These are phyloP conservation scores for Kodamaea leandrae DNA, from an alignment of 805 yeast species.

Conservation along the genomic window DNA sequence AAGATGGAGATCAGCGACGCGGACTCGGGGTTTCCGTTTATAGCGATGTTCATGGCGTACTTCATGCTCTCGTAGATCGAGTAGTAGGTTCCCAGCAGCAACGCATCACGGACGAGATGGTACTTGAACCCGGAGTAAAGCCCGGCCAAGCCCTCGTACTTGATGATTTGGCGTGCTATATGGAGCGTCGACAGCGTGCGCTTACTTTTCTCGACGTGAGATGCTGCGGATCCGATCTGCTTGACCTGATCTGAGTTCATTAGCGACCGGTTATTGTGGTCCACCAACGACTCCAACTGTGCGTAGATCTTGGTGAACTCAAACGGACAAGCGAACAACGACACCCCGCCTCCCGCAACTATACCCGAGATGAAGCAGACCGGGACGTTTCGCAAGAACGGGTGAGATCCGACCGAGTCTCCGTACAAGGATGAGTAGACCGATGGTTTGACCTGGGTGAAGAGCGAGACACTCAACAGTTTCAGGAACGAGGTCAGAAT, in stretches of 20 bases:
- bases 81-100: conserved; percentile 72
- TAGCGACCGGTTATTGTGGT: conserved; percentile 1
- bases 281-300: conserved; percentile 58
- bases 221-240: neutral
- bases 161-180: conserved; percentile 46
- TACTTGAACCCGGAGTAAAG: conserved; percentile 71
- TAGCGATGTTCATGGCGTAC: conserved; percentile 37
- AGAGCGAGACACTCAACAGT: conserved; percentile 63
- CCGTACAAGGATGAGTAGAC: conserved; percentile 16
- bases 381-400: conserved; percentile 36
- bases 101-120: conserved; percentile 65
- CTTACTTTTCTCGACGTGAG: neutral
- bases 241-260: conserved; percentile 10
- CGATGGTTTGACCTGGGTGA: conserved; percentile 52
- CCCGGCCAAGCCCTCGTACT: conserved; percentile 59
- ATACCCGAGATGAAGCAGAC: conserved; percentile 57
- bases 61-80: conserved; percentile 75
- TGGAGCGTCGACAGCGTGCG: conserved; percentile 37
- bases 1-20: conserved; percentile 32
- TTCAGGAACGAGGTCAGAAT: conserved; percentile 63
- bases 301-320: conserved; percentile 81
- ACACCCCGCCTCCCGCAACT: conserved; percentile 61
- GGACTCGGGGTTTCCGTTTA: conserved; percentile 24
- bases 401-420: conserved; percentile 33
- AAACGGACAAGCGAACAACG: conserved; percentile 75